These are phyloP conservation scores for Leccinum uliginosum DNA, from an alignment of 768 basidiomycete species.

Conservation along the genomic window DNA sequence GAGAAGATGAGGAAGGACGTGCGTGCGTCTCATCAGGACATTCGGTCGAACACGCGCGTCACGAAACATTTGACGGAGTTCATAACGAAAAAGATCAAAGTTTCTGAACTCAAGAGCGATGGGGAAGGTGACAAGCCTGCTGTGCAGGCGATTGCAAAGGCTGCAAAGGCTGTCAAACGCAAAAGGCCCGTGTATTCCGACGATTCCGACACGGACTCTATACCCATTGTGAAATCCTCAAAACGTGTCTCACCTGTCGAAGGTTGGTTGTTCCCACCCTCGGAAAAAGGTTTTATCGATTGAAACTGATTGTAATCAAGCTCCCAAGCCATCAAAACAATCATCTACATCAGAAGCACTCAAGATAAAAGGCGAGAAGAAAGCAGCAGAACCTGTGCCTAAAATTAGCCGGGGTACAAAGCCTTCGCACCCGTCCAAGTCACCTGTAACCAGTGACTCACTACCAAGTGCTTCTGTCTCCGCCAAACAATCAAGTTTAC, in stretches of 20 bases:
- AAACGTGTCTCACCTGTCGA: constrained; percentile 2
- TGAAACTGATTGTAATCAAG: constrained; percentile 11
- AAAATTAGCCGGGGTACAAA: background rate
- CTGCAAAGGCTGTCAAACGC: constrained; percentile 19
- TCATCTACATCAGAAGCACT: background rate
- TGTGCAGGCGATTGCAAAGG: constrained; percentile 8
- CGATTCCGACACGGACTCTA: constrained; percentile 17
- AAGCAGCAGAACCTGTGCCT: background rate
- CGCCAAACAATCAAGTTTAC: background rate
- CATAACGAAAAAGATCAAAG: constrained; percentile 29
- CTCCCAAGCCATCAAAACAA: constrained; percentile 9
- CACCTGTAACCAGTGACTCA: constrained; percentile 20
- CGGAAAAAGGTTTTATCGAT: background rate
- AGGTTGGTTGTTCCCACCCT: constrained; percentile 14
- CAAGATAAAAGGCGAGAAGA: constrained; percentile 10
- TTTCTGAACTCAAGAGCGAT: constrained; percentile 30
- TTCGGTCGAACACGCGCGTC: constrained; percentile 37
- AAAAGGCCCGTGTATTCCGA: constrained; percentile 25
- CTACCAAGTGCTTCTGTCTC: constrained; percentile 8
- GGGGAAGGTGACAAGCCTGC: constrained; percentile 31
- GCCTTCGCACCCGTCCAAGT: constrained; percentile 2
- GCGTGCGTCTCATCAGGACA: constrained; percentile 36
- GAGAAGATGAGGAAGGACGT: constrained; percentile 36
- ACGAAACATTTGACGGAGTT: constrained; percentile 32
- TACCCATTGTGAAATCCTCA: constrained; percentile 13